A percentile compares a stretch with the other conserved stretches of the same genome.
These are phyloP conservation scores for Venturia oleaginea DNA, from an alignment of 2,329 filamentous ascomycete genomes.

Conservation along the genomic window DNA sequence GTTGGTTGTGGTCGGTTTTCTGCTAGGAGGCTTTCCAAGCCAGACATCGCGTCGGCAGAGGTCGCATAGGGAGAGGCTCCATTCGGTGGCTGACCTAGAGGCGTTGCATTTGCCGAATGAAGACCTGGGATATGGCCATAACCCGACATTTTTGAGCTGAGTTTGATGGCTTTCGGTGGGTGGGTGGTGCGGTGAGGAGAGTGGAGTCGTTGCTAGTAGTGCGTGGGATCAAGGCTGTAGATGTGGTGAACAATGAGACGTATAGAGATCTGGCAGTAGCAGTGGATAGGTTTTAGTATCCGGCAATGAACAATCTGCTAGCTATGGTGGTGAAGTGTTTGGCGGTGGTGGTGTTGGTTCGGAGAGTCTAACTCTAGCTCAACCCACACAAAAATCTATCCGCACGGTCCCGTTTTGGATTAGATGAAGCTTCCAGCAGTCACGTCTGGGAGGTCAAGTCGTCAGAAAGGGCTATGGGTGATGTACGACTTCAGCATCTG, in stretches of 20 bases:
- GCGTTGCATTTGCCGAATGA: not conserved
- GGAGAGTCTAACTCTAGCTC: no score
- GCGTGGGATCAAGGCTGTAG: not conserved
- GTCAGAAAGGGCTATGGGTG: no score
- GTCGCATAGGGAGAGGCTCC: not conserved
- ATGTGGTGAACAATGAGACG: not conserved
- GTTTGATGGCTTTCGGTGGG: not conserved
- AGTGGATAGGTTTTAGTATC: not conserved
- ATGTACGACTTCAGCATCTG: no score
- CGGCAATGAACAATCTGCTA: not conserved
- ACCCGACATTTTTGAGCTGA: not conserved
- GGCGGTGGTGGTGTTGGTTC: not conserved
- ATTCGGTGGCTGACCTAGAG: not conserved
- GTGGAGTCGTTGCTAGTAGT: not conserved
- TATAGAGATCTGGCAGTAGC: not conserved
- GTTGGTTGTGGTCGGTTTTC: slow-evolving; percentile 1
- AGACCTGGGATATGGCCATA: not conserved
- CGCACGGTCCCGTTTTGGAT: not conserved
- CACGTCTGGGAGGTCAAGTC: not conserved
- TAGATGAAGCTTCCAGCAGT: not conserved
- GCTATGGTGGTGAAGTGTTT: not conserved
- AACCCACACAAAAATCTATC: no score
- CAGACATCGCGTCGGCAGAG: not conserved
- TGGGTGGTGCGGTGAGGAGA: not conserved
- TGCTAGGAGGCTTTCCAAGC: slow-evolving; percentile 4